Percentiles rank a stretch among this genome's conserved stretches.
Conservation (phyloP, 192 early-diverging fungal species). For the Funneliformis geosporum region DNA sequence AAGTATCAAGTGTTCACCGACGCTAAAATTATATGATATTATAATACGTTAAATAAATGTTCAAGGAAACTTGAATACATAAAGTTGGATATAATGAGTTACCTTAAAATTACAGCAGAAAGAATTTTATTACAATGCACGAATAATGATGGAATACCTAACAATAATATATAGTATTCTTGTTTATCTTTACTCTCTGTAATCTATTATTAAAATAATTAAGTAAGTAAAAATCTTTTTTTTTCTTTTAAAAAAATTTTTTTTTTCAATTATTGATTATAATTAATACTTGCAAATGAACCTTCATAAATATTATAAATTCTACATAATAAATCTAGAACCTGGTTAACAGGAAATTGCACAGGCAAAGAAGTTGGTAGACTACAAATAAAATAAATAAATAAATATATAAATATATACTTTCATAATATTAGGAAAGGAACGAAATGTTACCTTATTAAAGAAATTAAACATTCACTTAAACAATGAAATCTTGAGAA, state of each 20-base stretch:
- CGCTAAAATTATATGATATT: constrained; percentile 27
- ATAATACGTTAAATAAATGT: not conserved
- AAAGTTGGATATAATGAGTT: not conserved
- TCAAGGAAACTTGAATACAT: no score
- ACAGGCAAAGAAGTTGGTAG: constrained; percentile 44
- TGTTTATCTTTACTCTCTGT: constrained; percentile 49
- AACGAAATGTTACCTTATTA: constrained; percentile 41
- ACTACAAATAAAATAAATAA: constrained; percentile 37
- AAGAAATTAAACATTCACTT: constrained; percentile 39
- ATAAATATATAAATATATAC: constrained; percentile 33
- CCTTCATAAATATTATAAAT: constrained; percentile 48
- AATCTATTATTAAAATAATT: constrained; percentile 30
- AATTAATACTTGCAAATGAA: constrained; percentile 39
- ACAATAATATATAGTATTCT: constrained; percentile 50
- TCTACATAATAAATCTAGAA: constrained; percentile 52
- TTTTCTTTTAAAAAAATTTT: no score
- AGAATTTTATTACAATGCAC: constrained; percentile 46
- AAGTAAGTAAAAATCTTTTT: no score
- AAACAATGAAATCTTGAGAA: constrained; percentile 39
- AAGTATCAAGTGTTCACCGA: constrained; percentile 36
- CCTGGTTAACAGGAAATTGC: constrained; percentile 50
- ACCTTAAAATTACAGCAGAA: constrained; percentile 18
- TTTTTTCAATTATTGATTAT: not conserved
- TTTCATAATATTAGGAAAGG: constrained; percentile 33
- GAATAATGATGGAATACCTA: constrained; percentile 48